Evolutionary conservation across 176 grass and related monocot species (phyloP), one percentile per base, ranked within the genome.

Genomic region (Eleusine indica): DNA sequence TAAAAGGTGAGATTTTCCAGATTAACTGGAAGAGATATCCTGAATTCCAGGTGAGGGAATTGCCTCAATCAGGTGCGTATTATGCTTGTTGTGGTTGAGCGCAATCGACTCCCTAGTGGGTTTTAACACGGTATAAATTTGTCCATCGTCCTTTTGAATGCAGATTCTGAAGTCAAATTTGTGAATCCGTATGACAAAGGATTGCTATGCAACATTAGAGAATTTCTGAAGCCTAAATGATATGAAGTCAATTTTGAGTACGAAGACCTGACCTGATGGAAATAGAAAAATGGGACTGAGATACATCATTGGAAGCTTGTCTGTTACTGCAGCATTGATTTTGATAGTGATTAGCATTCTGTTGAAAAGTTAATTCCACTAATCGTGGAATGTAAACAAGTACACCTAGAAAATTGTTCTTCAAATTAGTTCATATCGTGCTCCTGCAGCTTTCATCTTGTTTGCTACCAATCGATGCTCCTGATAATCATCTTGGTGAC

Each of bases 21-120:
- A 96, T 99, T 79, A 96, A 99, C 90, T 99, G 96, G 93, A 94
- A 88, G 89, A 96, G 85, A 80, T 96, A 94, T 52, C 91, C 96
- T 87, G 93, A 99, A 87, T 94, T 99, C 74, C 91, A 91, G 86
- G 87, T 90, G 83, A 88, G 81, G 69, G 68, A 83, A 71, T 80
- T 88, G 9, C 76, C 83, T 67, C 91, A 86, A 88, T 87, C 84
- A 94, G 93, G 96, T 96, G 82, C 42, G 67, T 53, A 82, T 43
- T 56, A 14, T 75, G 25, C 62, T 63, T 60, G 30, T 30, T 68
- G 54, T 57, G 28, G 9, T 21, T 39, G n/a, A 58, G 25, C n/a
- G 22, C 60, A 44, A 48, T 39, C 1, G 35, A 16, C 56, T 28
- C 29, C 70, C 37, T 73, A 16, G 54, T 40, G 21, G 10, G 44